Conservation (phyloP, 352 stramenopile species). For the Phytophthora quininea region DNA sequence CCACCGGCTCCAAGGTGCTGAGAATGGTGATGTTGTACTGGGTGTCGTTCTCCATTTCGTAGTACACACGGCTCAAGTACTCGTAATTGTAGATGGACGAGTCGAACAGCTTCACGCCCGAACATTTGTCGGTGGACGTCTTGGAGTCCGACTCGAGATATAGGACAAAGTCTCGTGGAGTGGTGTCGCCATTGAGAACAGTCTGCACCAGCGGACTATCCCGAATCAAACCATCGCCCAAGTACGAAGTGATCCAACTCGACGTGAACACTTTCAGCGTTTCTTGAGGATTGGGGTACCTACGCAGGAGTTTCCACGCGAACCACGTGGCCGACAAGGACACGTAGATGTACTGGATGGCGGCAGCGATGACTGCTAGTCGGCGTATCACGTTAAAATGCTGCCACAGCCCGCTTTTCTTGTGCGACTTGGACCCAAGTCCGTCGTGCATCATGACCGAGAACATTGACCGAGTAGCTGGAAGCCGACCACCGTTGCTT, state of each 20-base stretch:
- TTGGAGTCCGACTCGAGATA: slow-evolving; percentile 24
- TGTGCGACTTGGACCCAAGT: background rate
- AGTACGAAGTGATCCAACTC: slow-evolving; percentile 17
- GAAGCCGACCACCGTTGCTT: background rate
- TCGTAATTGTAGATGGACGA: slow-evolving; percentile 19
- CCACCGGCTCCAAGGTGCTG: slow-evolving; percentile 3
- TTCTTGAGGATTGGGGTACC: background rate
- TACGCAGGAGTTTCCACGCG: slow-evolving; percentile 12
- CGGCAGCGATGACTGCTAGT: background rate
- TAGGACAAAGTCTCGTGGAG: slow-evolving; percentile 26
- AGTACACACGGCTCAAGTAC: slow-evolving; percentile 18
- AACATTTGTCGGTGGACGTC: slow-evolving; percentile 11
- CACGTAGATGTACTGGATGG: slow-evolving; percentile 11
- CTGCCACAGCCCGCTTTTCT: slow-evolving; percentile 15
- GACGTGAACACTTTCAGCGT: background rate
- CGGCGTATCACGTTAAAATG: slow-evolving; percentile 4
- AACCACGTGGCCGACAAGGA: slow-evolving; percentile 15
- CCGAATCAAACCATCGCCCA: slow-evolving; percentile 12
- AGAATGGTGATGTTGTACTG: slow-evolving; percentile 31
- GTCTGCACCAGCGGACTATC: slow-evolving; percentile 27
- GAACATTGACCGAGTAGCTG: background rate
- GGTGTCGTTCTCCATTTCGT: slow-evolving; percentile 13
- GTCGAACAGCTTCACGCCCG: background rate
- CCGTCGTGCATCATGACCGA: background rate
- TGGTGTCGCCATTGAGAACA: slow-evolving; percentile 19